Evolutionary conservation across 352 stramenopile species (phyloP), one percentile per base, ranked within the genome.

Genomic region (Phytophthora nicotianae): DNA sequence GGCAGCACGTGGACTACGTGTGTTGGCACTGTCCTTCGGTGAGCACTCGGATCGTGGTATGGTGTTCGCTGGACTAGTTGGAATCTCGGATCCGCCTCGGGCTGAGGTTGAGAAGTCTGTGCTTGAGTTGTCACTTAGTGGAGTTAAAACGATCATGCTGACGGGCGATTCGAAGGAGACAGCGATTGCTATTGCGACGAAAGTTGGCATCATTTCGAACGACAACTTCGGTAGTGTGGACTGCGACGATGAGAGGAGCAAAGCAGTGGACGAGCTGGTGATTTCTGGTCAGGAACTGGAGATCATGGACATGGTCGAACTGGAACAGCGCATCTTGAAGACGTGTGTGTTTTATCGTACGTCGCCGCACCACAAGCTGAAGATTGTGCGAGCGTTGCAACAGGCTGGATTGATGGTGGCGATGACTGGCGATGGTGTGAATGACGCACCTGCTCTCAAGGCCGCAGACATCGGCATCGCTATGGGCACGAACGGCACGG

Each of bases 401-500:
- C 76, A 88, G 42, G 78, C 75, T 16, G 79, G 81, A 2, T 38
- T 89, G 37, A 82, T 90, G 70, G 95, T 99, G 40, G 97, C 96
- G 5, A 98, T 99, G 82, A 99, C 98, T n/a, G 98, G 97, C n/a
- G 97, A 99, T 65, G 97, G 97, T 32, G 98, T 98, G 13, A 99
- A 99, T 75, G 97, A 99, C 77, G 97, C 97, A 6, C 97, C 97
- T 17, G 97, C 97, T 4, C 79, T 99, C 8, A 99, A 99, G 68
- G 94, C 81, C 1, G 95, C 96, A 16, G 94, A 99, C 60, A 98
- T 99, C 68, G 93, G 95, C 27, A 97, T 98, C 70, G 97, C 96
- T 4, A 99, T 99, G 97, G 97, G 97, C 51, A 98, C 98, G 50
- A 97, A 93, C 51, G 97, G 97, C 47, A 99, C 97, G 24, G 90